A percentile compares a stretch with the other conserved stretches of the same genome.
Evolutionary conservation across 768 basidiomycete species (phyloP).

Genomic region (Coprinellus micaceus): DNA sequence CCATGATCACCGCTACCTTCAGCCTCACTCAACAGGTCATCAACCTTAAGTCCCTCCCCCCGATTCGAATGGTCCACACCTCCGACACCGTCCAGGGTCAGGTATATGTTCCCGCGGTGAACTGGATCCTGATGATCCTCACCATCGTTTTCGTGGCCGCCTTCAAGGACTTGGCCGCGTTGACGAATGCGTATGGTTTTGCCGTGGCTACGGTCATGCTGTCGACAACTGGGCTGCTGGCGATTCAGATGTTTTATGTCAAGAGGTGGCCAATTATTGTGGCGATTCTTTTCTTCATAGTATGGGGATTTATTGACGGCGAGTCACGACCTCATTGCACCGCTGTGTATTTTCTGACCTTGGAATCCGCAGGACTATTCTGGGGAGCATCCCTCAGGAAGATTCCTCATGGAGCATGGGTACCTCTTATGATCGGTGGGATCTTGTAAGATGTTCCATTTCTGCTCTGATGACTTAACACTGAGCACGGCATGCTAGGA

Average conservation of each 20-base stretch:
- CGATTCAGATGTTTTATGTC: slow-evolving; percentile 54
- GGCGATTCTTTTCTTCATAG: slow-evolving; percentile 42
- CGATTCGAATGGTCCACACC: slow-evolving; percentile 57
- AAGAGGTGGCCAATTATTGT: slow-evolving; percentile 46
- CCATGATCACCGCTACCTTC: slow-evolving; percentile 68
- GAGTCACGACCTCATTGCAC: neutral
- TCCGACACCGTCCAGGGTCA: slow-evolving; percentile 60
- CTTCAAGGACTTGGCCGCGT: slow-evolving; percentile 48
- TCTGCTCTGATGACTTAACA: neutral
- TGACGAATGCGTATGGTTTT: slow-evolving; percentile 63
- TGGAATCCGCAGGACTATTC: slow-evolving; percentile 56
- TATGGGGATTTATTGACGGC: slow-evolving; percentile 67
- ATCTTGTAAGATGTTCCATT: slow-evolving; percentile 36
- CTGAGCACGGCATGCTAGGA: neutral
- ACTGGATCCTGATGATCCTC: slow-evolving; percentile 54
- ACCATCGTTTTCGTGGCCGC: slow-evolving; percentile 53
- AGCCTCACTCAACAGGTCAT: slow-evolving; percentile 62
- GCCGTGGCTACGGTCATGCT: slow-evolving; percentile 67
- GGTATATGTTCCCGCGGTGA: slow-evolving; percentile 61
- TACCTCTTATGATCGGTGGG: slow-evolving; percentile 55
- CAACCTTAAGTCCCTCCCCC: slow-evolving; percentile 55
- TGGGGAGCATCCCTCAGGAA: slow-evolving; percentile 63
- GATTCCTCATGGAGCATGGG: slow-evolving; percentile 64
- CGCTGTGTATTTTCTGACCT: no score
- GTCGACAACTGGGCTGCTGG: slow-evolving; percentile 52